phyloP scores from a whole-genome alignment of 352 stramenopile genomes.

The Phytophthora tubulina region DNA sequence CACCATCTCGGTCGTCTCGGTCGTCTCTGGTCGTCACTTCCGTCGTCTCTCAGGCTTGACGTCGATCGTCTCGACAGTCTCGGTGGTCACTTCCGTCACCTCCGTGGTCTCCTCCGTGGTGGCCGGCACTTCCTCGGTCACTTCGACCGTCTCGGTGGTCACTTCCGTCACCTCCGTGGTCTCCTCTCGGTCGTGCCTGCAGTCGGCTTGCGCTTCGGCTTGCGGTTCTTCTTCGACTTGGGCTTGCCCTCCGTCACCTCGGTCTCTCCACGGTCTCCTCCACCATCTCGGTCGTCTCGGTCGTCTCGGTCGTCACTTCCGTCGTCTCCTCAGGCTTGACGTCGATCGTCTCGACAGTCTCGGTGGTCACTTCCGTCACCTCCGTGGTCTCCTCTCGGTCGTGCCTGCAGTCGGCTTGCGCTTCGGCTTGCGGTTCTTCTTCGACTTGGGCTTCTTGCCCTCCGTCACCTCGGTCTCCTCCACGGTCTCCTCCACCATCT shows the following conservation, averaged over 20 bases:
- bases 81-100: conserved; percentile 12
- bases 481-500: conserved; percentile 9
- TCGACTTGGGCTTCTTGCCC: not conserved
- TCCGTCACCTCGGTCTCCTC: conserved; percentile 11
- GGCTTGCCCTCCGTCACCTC: conserved; percentile 22
- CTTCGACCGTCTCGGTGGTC: not conserved
- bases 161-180: not conserved
- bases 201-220: conserved; percentile 16
- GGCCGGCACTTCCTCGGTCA: not conserved
- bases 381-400: conserved; percentile 5
- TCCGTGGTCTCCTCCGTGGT: not conserved
- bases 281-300: conserved; percentile 9
- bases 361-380: conserved; percentile 19
- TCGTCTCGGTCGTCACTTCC: conserved; percentile 14
- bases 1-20: conserved; percentile 6
- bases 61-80: not conserved
- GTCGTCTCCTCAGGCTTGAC: not conserved
- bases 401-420: not conserved
- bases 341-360: conserved; percentile 6
- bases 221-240: conserved; percentile 28
- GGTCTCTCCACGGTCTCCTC: conserved; percentile 8
- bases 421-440: not conserved
- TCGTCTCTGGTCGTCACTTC: conserved; percentile 7
- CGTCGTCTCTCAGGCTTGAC: not conserved
- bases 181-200: not conserved